These are phyloP conservation scores for Candida hispaniensis DNA, from an alignment of 805 yeast genomes.

Conservation along the genomic window DNA sequence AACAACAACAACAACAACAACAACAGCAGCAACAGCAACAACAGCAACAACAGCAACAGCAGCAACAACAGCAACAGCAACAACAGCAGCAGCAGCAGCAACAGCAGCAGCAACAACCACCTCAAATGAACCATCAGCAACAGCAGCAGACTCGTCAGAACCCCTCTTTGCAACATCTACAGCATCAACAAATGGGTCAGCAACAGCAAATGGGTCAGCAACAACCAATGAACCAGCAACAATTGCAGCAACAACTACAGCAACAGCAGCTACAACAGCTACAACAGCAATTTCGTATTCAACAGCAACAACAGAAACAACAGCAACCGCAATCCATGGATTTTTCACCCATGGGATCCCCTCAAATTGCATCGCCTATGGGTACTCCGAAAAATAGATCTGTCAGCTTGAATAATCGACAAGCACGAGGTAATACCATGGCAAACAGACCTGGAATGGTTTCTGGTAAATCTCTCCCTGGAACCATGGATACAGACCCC, in stretches of 20 bases:
- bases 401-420: too few relatives aligned
- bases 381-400: conserved; percentile 1
- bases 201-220: conserved; percentile 14
- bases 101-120: conserved; percentile 25
- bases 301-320: conserved; percentile 3
- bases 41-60: conserved; percentile 1
- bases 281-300: conserved; percentile 16
- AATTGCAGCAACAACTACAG: conserved; percentile 7
- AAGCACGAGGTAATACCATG: conserved; percentile 7
- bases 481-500: conserved; percentile 3
- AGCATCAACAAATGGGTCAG: conserved; percentile 8
- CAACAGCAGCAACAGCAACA: conserved; percentile 9
- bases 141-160: conserved; percentile 20
- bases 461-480: conserved; percentile 5
- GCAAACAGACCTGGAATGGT: conserved; percentile 1
- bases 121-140: conserved; percentile 23
- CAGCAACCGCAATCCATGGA: conserved; percentile 1
- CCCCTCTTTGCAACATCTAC: conserved; percentile 3
- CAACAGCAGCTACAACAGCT: conserved; percentile 17
- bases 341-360: conserved; percentile 8
- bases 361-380: background rate
- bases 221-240: conserved; percentile 16
- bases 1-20: conserved; percentile 16
- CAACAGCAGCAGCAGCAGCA: conserved; percentile 20
- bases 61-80: conserved; percentile 1